Evolutionary conservation across 192 early-diverging fungal species (phyloP), one percentile per base, ranked within the genome.

Genomic region (Helicostylum pulchrum): DNA sequence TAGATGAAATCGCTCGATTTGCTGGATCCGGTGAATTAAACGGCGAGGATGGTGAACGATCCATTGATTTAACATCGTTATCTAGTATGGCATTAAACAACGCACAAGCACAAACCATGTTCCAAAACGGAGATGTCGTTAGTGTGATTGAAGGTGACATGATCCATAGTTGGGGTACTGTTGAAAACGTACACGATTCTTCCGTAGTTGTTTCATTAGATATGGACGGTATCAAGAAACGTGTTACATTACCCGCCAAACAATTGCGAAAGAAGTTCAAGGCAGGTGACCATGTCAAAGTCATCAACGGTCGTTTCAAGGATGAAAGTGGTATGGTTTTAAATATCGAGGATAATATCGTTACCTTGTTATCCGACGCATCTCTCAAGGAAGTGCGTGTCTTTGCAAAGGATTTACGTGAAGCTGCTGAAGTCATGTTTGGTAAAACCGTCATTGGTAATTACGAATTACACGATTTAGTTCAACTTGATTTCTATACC

Each of bases 241-340:
- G 77, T 65, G 85, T 85, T 62, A 76, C 78, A 11, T 82, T 90
- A 49, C 83, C 80, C 7, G 72, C 83, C 8, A 75, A 77, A 12
- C 89, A 95, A 68, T 79, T 99, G 31, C 82, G 89, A 53, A 99
- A 99, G 77, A 82, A 88, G n/a, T 99, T 98, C 68, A 68, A 77
- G 20, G 78, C 86, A 15, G 97, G 97, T 62, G 94, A 99, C 70
- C 93, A 97, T 62, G 97, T 98, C 58, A 87, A 92, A 72, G 95
- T 99, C 31, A 83, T 92, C 39, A 86, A 90, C 43, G 97, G 97
- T 23, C 82, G 86, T 7, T 89, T 90, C 74, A 81, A 83, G 68
- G 90, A 86, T 45, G 89, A 92, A 58, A 92, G 91, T 4, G 97
- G 97, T 49, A 79, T 97, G 83, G 86, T 99, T 42, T 77, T 98